Evolutionary conservation across 352 stramenopile genomes (phyloP).

Genomic region (Pythium biforme): DNA sequence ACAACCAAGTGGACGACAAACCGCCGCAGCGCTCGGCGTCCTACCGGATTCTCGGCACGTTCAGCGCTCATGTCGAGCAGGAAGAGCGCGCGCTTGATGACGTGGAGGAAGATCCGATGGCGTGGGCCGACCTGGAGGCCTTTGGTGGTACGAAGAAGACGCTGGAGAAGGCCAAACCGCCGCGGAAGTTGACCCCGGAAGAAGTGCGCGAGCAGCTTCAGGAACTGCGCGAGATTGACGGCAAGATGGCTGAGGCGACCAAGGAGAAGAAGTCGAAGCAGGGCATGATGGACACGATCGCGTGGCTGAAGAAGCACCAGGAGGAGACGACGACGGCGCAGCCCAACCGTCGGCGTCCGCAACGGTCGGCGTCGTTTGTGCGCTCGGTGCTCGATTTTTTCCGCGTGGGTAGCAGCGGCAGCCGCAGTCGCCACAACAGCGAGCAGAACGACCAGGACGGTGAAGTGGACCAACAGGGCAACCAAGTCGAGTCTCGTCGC

Average conservation of each 20-base stretch:
- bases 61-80: conserved; percentile 4
- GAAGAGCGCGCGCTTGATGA: conserved; percentile 13
- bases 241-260: conserved; percentile 22
- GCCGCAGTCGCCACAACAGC: conserved; percentile 19
- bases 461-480: background rate
- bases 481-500: conserved; percentile 13
- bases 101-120: conserved; percentile 38
- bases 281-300: conserved; percentile 60
- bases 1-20: conserved; percentile 22
- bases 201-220: conserved; percentile 32
- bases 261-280: conserved; percentile 32
- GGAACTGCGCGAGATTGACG: conserved; percentile 30
- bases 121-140: conserved; percentile 44
- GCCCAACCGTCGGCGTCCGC: conserved; percentile 36
- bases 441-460: background rate
- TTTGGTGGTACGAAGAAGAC: conserved; percentile 51
- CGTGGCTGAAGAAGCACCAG: conserved; percentile 68
- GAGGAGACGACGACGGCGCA: conserved; percentile 31
- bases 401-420: conserved; percentile 12
- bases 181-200: conserved; percentile 34
- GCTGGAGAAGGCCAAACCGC: conserved; percentile 30
- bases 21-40: conserved; percentile 18
- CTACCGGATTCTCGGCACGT: conserved; percentile 36
- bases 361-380: conserved; percentile 62
- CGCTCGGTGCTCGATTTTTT: conserved; percentile 57